A percentile compares a stretch with the other conserved stretches of the same genome.
These are phyloP conservation scores for Zopfochytrium polystomum DNA, from an alignment of 371 early-diverging fungal genomes.

Conservation along the genomic window DNA sequence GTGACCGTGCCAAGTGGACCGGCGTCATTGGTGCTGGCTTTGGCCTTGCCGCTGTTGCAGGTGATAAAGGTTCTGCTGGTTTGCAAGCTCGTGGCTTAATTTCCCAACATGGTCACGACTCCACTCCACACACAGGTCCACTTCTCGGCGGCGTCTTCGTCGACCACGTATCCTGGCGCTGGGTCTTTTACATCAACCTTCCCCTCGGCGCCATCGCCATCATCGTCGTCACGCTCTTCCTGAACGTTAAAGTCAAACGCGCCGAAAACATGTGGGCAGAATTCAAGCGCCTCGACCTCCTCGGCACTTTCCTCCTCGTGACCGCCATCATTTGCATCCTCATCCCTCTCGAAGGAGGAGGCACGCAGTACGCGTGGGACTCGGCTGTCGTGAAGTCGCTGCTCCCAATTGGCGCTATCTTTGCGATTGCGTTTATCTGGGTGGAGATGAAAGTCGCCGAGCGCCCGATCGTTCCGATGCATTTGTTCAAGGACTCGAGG, in stretches of 20 bases:
- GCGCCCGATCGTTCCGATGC: constrained; percentile 40
- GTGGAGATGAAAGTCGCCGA: constrained; percentile 33
- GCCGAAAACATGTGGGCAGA: constrained; percentile 37
- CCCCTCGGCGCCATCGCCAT: constrained; percentile 47
- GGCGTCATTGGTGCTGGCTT: too few relatives aligned
- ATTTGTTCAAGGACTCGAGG: constrained; percentile 18
- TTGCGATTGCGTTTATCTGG: constrained; percentile 25
- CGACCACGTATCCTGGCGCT: too few relatives aligned
- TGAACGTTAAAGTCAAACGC: constrained; percentile 38
- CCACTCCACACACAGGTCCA: too few relatives aligned
- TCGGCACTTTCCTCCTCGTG: constrained; percentile 39
- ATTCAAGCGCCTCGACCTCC: constrained; percentile 63
- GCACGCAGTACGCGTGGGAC: constrained; percentile 39
- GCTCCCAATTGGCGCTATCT: constrained; percentile 20
- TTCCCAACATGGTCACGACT: too few relatives aligned
- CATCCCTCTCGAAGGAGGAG: constrained; percentile 42
- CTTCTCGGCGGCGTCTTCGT: too few relatives aligned
- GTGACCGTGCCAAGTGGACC: too few relatives aligned
- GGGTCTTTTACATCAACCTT: too few relatives aligned
- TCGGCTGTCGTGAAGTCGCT: constrained; percentile 27
- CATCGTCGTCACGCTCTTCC: constrained; percentile 51
- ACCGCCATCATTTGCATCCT: constrained; percentile 30
- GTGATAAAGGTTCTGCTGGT: too few relatives aligned
- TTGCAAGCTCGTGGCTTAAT: too few relatives aligned
- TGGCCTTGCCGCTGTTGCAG: too few relatives aligned